A percentile compares a stretch with the other conserved stretches of the same genome.
These are phyloP conservation scores for Amesomyces nigricolor DNA, from an alignment of 2,329 filamentous ascomycete genomes.

Conservation along the genomic window DNA sequence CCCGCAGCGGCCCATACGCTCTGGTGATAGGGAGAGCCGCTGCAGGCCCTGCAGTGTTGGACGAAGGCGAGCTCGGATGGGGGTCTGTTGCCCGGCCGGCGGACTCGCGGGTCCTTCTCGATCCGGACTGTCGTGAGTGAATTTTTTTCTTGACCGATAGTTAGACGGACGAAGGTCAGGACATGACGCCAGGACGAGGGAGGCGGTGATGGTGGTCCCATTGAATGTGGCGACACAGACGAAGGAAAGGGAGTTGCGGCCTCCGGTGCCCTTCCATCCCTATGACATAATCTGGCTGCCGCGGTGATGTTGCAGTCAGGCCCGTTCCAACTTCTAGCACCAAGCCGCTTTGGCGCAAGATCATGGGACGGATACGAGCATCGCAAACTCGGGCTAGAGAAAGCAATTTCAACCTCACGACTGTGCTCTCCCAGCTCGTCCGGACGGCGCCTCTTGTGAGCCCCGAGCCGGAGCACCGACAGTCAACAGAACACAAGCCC, in stretches of 20 bases:
- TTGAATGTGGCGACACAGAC: neutral
- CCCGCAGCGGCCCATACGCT: constrained; percentile 1
- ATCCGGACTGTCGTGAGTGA: neutral
- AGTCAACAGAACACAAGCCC: too few species aligned
- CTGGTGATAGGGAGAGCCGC: neutral
- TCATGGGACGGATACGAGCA: constrained; percentile 17
- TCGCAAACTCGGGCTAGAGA: neutral
- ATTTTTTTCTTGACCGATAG: neutral
- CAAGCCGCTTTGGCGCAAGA: neutral
- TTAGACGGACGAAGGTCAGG: neutral
- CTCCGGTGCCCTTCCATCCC: too few species aligned
- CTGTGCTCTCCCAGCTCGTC: too few species aligned
- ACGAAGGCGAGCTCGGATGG: neutral
- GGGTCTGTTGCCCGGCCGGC: neutral
- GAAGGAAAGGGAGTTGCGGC: too few species aligned
- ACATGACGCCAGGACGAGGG: constrained; percentile 4
- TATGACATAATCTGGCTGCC: constrained; percentile 5
- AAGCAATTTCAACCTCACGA: neutral
- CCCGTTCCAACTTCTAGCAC: neutral
- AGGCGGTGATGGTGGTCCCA: neutral
- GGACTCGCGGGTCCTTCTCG: neutral
- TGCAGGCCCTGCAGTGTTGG: constrained; percentile 4
- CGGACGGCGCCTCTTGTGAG: too few species aligned
- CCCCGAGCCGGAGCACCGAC: too few species aligned
- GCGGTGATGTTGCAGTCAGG: neutral